Percentiles rank a stretch among this genome's conserved stretches.
These are phyloP conservation scores for Tephrocybe sp. DNA, from an alignment of 768 basidiomycete genomes.

Conservation along the genomic window DNA sequence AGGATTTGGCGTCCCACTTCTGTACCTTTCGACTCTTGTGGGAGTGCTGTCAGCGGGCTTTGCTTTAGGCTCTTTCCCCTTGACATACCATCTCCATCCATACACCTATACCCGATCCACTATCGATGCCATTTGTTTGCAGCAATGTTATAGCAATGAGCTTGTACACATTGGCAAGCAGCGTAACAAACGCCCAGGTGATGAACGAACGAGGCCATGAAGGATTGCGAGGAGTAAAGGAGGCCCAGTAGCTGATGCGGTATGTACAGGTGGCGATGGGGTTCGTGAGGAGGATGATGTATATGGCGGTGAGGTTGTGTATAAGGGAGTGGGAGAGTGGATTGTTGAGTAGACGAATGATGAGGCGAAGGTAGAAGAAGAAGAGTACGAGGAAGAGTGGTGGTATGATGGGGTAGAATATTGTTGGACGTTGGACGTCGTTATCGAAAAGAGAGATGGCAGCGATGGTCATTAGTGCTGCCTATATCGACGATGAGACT, in stretches of 20 bases:
- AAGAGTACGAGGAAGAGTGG: constrained; percentile 42
- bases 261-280: constrained; percentile 35
- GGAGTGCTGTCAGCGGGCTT: constrained; percentile 22
- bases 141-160: constrained; percentile 75
- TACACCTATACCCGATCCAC: constrained; percentile 70
- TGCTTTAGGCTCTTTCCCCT: constrained; percentile 5
- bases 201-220: constrained; percentile 52
- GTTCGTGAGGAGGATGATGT: not conserved
- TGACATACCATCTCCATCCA: constrained; percentile 50
- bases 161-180: constrained; percentile 82
- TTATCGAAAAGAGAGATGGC: constrained; percentile 71
- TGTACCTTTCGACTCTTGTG: not conserved
- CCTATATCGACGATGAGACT: too few relatives aligned
- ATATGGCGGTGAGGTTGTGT: not conserved
- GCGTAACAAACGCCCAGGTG: constrained; percentile 80
- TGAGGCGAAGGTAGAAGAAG: constrained; percentile 32
- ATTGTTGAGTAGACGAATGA: constrained; percentile 27
- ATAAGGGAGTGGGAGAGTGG: constrained; percentile 24
- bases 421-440: constrained; percentile 60
- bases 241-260: not conserved
- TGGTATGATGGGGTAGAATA: constrained; percentile 4
- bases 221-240: constrained; percentile 43
- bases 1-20: constrained; percentile 4
- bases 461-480: constrained; percentile 70
- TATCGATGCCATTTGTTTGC: constrained; percentile 82